Conservation (phyloP, 768 basidiomycete species). For the Mycena pura region DNA sequence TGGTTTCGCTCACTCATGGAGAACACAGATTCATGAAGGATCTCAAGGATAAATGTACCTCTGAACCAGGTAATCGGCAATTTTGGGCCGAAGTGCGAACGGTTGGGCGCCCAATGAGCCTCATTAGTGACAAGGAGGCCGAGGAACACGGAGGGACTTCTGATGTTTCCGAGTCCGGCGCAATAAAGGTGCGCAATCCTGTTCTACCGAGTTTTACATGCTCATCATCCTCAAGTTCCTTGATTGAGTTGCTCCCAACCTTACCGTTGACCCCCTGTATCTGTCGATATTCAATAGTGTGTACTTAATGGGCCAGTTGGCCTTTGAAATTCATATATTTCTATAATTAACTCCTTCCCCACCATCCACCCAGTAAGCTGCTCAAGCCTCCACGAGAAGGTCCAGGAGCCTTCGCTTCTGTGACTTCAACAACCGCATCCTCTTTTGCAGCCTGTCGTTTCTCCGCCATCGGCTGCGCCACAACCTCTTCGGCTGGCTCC, state of each 20-base stretch:
- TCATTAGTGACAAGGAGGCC: conserved; percentile 72
- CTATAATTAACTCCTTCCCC: conserved; percentile 57
- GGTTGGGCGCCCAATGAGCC: conserved; percentile 58
- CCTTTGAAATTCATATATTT: background rate
- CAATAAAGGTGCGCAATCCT: conserved; percentile 53
- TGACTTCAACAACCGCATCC: conserved; percentile 59
- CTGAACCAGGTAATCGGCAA: conserved; percentile 62
- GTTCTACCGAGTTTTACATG: background rate
- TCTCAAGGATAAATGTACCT: conserved; percentile 61
- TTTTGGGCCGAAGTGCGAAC: conserved; percentile 71
- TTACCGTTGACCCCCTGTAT: background rate
- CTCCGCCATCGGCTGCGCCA: conserved; percentile 40
- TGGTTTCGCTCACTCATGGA: conserved; percentile 4
- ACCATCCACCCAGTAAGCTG: conserved; percentile 82
- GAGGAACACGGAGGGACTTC: conserved; percentile 63
- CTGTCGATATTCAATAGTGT: conserved; percentile 5
- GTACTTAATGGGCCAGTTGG: conserved; percentile 23
- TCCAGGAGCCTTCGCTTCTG: conserved; percentile 55
- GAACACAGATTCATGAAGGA: conserved; percentile 62
- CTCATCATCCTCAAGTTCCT: conserved; percentile 1
- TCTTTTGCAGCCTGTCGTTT: conserved; percentile 60
- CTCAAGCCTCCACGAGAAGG: conserved; percentile 62
- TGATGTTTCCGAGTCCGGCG: conserved; percentile 58
- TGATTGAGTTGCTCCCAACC: background rate
- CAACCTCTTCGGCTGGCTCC: conserved; percentile 38